Percentiles rank a stretch among this genome's conserved stretches.
Evolutionary conservation across 768 basidiomycete genomes (phyloP).

Genomic region (Tylopilus felleus): DNA sequence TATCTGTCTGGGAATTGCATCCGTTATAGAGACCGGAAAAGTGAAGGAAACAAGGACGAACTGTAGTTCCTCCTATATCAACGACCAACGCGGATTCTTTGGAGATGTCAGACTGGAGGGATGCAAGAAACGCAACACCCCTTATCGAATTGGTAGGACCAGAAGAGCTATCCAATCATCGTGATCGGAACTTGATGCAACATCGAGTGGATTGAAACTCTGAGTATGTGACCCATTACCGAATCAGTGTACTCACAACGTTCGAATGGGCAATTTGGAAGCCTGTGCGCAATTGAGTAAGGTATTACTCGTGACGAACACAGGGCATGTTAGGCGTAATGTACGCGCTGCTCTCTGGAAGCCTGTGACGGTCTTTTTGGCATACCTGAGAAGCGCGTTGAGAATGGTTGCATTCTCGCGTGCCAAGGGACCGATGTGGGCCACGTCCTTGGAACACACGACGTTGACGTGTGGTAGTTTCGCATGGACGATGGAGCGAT

Average conservation of each 20-base stretch:
- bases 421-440: slow-evolving; percentile 55
- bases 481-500: slow-evolving; percentile 41
- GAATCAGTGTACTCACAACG: slow-evolving; percentile 37
- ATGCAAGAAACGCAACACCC: slow-evolving; percentile 59
- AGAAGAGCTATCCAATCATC: slow-evolving; percentile 33
- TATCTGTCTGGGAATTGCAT: slow-evolving; percentile 41
- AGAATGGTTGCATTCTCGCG: slow-evolving; percentile 68
- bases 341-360: slow-evolving; percentile 50
- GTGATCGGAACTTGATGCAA: slow-evolving; percentile 8
- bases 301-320: slow-evolving; percentile 60
- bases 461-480: slow-evolving; percentile 43
- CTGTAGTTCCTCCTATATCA: slow-evolving; percentile 64
- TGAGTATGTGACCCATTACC: slow-evolving; percentile 1
- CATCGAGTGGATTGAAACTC: slow-evolving; percentile 1
- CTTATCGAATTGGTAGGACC: slow-evolving; percentile 71
- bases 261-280: slow-evolving; percentile 56
- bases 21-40: slow-evolving; percentile 10
- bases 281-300: slow-evolving; percentile 48
- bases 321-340: slow-evolving; percentile 45
- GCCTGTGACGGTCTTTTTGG: slow-evolving; percentile 50
- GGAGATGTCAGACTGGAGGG: slow-evolving; percentile 32
- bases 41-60: slow-evolving; percentile 18
- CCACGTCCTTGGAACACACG: slow-evolving; percentile 55
- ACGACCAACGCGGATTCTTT: slow-evolving; percentile 48
- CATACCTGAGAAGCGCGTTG: slow-evolving; percentile 61